A percentile compares a stretch with the other conserved stretches of the same genome.
Conservation (phyloP, 1,139 yeast genomes). For the Blastobotrys niveus region DNA sequence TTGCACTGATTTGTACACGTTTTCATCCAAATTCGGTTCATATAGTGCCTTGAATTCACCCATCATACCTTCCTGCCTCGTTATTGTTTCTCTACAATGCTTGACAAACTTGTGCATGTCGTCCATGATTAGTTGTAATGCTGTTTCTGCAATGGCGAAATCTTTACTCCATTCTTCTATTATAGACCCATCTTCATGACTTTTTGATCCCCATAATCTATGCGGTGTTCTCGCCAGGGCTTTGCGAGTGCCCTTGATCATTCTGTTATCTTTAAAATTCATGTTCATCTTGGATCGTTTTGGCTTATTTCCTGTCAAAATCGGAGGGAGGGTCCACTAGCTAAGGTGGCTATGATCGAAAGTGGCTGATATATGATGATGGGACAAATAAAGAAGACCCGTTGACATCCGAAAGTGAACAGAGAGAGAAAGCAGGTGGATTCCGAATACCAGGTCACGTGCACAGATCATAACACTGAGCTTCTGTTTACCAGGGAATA, state of each 20-base stretch:
- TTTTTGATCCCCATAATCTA: constrained; percentile 30
- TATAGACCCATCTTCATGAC: constrained; percentile 46
- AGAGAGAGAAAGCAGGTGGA: too few relatives aligned
- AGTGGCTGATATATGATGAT: too few relatives aligned
- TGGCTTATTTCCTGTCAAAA: too few relatives aligned
- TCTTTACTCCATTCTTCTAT: constrained; percentile 47
- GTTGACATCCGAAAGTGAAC: too few relatives aligned
- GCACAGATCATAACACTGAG: too few relatives aligned
- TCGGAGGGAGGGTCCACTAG: too few relatives aligned
- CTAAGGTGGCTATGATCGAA: too few relatives aligned
- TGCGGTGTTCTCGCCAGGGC: constrained; percentile 38
- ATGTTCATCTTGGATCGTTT: constrained; percentile 32
- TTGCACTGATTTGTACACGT: constrained; percentile 27
- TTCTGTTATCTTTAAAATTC: constrained; percentile 11
- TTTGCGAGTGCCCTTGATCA: constrained; percentile 36
- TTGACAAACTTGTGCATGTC: constrained; percentile 37
- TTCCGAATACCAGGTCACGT: too few relatives aligned
- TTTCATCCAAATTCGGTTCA: constrained; percentile 40
- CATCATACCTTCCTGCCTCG: constrained; percentile 35
- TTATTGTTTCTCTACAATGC: constrained; percentile 41
- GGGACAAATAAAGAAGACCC: too few relatives aligned
- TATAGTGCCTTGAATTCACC: constrained; percentile 35
- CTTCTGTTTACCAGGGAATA: too few relatives aligned
- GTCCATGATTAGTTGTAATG: constrained; percentile 39
- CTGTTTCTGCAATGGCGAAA: constrained; percentile 42